Evolutionary conservation across 495 filamentous ascomycete species (phyloP).

Genomic region (Lindgomyces ingoldianus): DNA sequence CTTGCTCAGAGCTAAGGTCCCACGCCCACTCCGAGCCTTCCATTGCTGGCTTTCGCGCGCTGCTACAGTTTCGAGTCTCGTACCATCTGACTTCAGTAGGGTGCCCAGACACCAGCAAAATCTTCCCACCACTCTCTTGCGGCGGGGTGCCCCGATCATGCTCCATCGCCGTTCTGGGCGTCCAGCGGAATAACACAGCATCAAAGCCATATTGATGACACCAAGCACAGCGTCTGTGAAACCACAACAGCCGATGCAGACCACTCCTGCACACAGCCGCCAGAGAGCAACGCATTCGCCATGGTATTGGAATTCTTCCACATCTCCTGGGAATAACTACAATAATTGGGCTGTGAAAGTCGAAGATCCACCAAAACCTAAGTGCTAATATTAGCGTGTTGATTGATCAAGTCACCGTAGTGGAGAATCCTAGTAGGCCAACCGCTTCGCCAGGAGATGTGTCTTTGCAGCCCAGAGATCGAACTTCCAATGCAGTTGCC

Average conservation of each 20-base stretch:
- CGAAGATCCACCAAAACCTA: too few relatives aligned
- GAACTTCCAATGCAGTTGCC: background rate
- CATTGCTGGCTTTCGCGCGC: background rate
- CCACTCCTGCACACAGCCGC: constrained; percentile 20
- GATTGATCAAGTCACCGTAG: background rate
- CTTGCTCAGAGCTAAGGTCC: background rate
- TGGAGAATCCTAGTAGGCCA: background rate
- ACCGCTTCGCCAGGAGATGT: background rate
- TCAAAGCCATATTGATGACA: constrained; percentile 23
- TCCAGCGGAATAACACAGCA: constrained; percentile 5
- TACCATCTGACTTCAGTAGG: too few relatives aligned
- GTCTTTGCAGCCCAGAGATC: background rate
- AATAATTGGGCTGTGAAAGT: too few relatives aligned
- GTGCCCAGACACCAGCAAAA: too few relatives aligned
- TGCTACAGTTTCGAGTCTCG: too few relatives aligned
- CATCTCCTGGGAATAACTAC: background rate
- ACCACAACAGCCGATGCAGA: constrained; percentile 19
- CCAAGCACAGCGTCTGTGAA: constrained; percentile 23
- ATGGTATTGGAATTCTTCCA: constrained; percentile 19
- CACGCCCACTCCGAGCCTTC: background rate
- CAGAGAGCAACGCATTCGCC: constrained; percentile 5
- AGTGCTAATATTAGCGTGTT: constrained; percentile 13
- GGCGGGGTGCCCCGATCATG: background rate
- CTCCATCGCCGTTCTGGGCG: background rate
- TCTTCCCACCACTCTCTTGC: too few relatives aligned